Conservation (phyloP, 2,329 filamentous ascomycete genomes). For the Fusarium circinatum region DNA sequence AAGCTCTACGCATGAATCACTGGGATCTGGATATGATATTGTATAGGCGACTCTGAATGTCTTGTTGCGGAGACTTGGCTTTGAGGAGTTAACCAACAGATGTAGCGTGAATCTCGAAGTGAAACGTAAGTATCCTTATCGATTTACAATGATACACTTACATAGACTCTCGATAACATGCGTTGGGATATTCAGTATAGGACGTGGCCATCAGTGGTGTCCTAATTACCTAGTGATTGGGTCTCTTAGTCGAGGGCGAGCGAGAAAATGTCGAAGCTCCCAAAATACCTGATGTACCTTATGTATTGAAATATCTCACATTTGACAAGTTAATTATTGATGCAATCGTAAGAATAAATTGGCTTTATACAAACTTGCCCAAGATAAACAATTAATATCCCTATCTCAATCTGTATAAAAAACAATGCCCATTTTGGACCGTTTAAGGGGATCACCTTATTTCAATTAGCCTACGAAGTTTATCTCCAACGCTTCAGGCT, state of each 20-base stretch:
- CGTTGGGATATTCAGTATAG: not conserved
- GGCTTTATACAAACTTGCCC: not conserved
- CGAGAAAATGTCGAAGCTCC: not conserved
- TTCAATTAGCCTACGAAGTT: not conserved
- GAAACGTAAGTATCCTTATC: not conserved
- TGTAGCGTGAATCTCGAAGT: not conserved
- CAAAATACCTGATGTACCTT: not conserved
- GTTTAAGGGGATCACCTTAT: not conserved
- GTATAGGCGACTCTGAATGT: not conserved
- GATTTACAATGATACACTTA: not conserved
- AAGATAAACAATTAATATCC: not conserved
- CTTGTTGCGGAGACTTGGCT: not conserved
- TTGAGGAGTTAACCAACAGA: not conserved
- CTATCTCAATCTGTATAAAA: not conserved
- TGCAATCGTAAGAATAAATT: not conserved
- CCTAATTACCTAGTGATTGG: not conserved
- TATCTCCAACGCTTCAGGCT: constrained; percentile 4
- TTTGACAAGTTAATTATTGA: not conserved
- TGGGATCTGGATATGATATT: not conserved
- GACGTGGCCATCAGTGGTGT: not conserved
- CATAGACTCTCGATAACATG: not conserved
- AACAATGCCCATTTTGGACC: not conserved
- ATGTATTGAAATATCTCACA: not conserved
- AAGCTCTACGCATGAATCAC: not conserved
- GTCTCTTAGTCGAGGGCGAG: not conserved